Evolutionary conservation across 2,329 filamentous ascomycete species (phyloP).

Genomic region (Talaromyces piceae): DNA sequence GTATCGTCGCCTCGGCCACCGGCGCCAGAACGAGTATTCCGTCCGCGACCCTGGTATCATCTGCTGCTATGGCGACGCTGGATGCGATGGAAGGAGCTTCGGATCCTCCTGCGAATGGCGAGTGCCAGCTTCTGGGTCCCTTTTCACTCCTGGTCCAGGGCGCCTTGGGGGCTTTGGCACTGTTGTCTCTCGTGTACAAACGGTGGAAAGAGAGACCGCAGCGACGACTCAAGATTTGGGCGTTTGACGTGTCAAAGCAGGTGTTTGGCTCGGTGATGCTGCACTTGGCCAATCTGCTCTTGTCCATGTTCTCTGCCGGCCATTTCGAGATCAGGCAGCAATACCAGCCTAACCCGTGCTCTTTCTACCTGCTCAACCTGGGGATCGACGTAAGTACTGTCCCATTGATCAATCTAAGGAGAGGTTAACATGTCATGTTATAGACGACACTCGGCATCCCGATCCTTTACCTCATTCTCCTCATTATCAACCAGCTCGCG

Average conservation of each 20-base stretch:
- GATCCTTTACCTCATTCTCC: slow-evolving; percentile 83
- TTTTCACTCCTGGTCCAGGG: slow-evolving; percentile 89
- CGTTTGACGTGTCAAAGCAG: slow-evolving; percentile 95
- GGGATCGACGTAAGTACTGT: slow-evolving; percentile 76
- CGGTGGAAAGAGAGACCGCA: slow-evolving; percentile 87
- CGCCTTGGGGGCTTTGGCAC: slow-evolving; percentile 72
- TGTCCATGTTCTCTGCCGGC: slow-evolving; percentile 91
- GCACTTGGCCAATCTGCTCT: slow-evolving; percentile 86
- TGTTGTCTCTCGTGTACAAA: slow-evolving; percentile 86
- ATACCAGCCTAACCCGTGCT: slow-evolving; percentile 85
- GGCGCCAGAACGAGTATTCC: not conserved
- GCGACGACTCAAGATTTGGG: slow-evolving; percentile 91
- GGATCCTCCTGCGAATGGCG: slow-evolving; percentile 49
- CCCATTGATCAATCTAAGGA: too few relatives aligned
- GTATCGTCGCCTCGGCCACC: slow-evolving; percentile 4
- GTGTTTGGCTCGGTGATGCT: slow-evolving; percentile 88
- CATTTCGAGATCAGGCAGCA: slow-evolving; percentile 50
- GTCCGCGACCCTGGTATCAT: not conserved
- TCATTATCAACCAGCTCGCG: slow-evolving; percentile 64
- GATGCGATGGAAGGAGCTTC: slow-evolving; percentile 23
- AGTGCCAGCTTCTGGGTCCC: slow-evolving; percentile 80
- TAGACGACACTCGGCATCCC: slow-evolving; percentile 95
- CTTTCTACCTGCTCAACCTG: slow-evolving; percentile 89
- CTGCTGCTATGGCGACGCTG: not conserved
- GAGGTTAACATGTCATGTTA: slow-evolving; percentile 6